Evolutionary conservation across 2,329 filamentous ascomycete genomes (phyloP), one percentile per base, ranked within the genome.

Genomic region (Claviceps digitariae): DNA sequence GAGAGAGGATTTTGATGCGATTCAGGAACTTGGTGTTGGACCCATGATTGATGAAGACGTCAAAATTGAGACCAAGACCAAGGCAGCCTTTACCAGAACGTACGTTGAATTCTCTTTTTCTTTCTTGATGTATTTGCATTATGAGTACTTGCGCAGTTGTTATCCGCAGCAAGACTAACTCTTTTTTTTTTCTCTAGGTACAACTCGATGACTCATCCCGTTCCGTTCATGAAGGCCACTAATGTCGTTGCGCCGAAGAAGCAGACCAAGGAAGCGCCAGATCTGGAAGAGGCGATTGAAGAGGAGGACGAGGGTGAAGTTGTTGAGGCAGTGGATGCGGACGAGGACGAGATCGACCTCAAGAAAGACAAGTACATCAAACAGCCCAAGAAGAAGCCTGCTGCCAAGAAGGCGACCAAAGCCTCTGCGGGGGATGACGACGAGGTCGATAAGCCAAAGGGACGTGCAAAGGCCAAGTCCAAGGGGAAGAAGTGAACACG

Each of bases 331-430:
- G 78, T 71, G 1, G 79, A 82, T 44, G 81, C 76, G 1, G 84
- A 84, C 0, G 86, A 87, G 4, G 84, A 87, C 0, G 86, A 90
- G 52, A 72, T 83, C n/a, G 89, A 95, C 65, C 67, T 97, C 51
- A 89, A 86, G 63, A 95, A 91, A 65, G 93, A 98, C 70, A 97
- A 96, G 69, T 96, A 95, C 63, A 90, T 97, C 66, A 95, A 93
- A 68, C 79, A 86, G 64, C 88, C 91, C 13, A 96, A 95, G 75
- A 82, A 81, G 63, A 79, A 81, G 65, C 41, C 62, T 7, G 63
- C 68, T 8, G 63, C 68, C n/a, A 74, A 73, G 62, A 73, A 72
- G 58, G 56, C 67, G 0, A 69, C 56, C 46, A 75, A 74, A 45
- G 69, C 71, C 13, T 74, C 73, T n/a, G 76, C 77, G 7, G 72